Evolutionary conservation across 148 eudicot species (phyloP).

Genomic region (Nyssa sinensis): DNA sequence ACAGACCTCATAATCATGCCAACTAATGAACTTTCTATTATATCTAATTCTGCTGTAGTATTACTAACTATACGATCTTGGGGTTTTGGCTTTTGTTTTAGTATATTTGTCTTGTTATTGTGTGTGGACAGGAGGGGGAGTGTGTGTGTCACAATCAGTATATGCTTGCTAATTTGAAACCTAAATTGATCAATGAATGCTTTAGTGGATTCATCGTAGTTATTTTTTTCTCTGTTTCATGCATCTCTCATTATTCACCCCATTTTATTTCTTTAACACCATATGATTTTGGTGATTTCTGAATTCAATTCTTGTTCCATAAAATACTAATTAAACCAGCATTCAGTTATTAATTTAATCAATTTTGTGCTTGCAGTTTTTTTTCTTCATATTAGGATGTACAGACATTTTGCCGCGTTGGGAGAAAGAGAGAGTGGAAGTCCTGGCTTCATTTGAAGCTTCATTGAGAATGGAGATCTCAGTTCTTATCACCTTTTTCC

Average conservation of each 20-base stretch:
- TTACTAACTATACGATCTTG: too few relatives aligned
- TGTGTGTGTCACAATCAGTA: neutral
- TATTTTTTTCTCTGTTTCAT: too few relatives aligned
- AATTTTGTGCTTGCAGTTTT: conserved; percentile 1
- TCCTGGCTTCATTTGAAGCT: conserved; percentile 4
- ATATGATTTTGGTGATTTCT: neutral
- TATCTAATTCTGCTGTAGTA: too few relatives aligned
- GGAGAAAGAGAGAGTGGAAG: neutral
- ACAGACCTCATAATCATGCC: too few relatives aligned
- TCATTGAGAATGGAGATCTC: too few relatives aligned
- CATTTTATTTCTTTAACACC: neutral
- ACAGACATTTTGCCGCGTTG: neutral
- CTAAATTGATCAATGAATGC: neutral
- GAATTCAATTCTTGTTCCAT: neutral
- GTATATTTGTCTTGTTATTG: neutral
- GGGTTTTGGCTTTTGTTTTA: too few relatives aligned
- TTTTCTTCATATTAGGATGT: neutral
- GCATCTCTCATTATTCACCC: neutral
- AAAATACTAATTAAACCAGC: neutral
- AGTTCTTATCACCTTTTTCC: neutral
- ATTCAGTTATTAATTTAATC: neutral
- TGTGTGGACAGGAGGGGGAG: neutral
- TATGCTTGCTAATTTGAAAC: too few relatives aligned
- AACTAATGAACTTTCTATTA: too few relatives aligned
- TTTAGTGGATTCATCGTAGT: too few relatives aligned